Percentiles rank a stretch among this genome's conserved stretches.
phyloP scores from a whole-genome alignment of 2,329 filamentous ascomycete species.

The Xylariaceae sp. region DNA sequence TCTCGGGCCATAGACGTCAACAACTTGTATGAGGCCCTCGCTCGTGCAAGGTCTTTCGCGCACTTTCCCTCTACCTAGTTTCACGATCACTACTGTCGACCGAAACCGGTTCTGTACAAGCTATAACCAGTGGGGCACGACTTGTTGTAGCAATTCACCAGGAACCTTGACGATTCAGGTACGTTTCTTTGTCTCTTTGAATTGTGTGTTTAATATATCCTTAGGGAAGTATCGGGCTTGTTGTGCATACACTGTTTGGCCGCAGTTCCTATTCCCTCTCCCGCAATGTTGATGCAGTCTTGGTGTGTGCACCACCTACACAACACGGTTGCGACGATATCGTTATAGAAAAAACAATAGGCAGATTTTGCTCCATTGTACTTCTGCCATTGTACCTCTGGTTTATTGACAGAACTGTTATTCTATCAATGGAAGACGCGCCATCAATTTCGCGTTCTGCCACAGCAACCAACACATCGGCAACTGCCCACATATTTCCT shows the following conservation, averaged over 20 bases:
- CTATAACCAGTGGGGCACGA: background rate
- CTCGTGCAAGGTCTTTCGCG: background rate
- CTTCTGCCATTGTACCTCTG: background rate
- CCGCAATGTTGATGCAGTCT: background rate
- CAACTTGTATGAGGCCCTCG: background rate
- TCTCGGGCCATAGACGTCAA: background rate
- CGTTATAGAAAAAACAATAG: too few relatives aligned
- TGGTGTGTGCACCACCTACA: too few relatives aligned
- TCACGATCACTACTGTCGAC: background rate
- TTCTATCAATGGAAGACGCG: background rate
- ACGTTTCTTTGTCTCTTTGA: conserved; percentile 1
- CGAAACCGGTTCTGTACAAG: background rate
- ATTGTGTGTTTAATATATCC: too few relatives aligned
- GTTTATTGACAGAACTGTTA: background rate
- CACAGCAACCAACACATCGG: background rate
- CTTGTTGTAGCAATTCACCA: background rate
- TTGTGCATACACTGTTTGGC: background rate
- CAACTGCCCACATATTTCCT: background rate
- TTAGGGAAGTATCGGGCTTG: too few relatives aligned
- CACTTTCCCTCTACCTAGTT: background rate
- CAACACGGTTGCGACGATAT: too few relatives aligned
- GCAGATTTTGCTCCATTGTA: too few relatives aligned
- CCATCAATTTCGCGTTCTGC: background rate
- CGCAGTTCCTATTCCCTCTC: background rate
- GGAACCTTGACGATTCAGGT: background rate